These are phyloP conservation scores for Bipolaris bicolor DNA, from an alignment of 2,329 filamentous ascomycete species.

Conservation along the genomic window DNA sequence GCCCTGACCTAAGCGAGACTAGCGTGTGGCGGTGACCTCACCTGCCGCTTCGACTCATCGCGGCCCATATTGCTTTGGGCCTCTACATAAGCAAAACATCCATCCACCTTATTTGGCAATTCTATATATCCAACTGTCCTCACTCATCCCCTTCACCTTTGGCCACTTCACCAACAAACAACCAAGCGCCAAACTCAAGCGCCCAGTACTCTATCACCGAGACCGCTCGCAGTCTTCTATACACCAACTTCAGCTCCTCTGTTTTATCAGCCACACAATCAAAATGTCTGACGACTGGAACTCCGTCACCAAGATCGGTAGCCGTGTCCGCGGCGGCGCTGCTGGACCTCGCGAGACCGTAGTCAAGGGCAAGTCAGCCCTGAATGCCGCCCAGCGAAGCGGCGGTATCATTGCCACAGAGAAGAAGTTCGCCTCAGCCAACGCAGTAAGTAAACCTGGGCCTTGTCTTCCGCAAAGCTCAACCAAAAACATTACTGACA, in stretches of 20 bases:
- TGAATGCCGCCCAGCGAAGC: slow-evolving; percentile 87
- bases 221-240: slow-evolving; percentile 16
- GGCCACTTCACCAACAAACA: slow-evolving; percentile 17
- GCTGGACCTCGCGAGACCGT: slow-evolving; percentile 79
- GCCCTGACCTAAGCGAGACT: slow-evolving; percentile 20
- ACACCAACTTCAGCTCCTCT: slow-evolving; percentile 14
- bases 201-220: slow-evolving; percentile 19
- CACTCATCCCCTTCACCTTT: background rate
- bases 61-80: slow-evolving; percentile 17
- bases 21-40: slow-evolving; percentile 32
- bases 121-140: slow-evolving; percentile 9
- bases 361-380: slow-evolving; percentile 78
- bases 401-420: slow-evolving; percentile 82
- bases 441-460: slow-evolving; percentile 67
- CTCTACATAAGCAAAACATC: slow-evolving; percentile 21
- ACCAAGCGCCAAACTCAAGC: slow-evolving; percentile 16
- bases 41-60: slow-evolving; percentile 27
- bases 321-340: slow-evolving; percentile 75
- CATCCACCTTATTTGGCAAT: slow-evolving; percentile 5
- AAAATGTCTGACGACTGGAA: slow-evolving; percentile 84
- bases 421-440: slow-evolving; percentile 85
- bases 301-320: slow-evolving; percentile 88
- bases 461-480: slow-evolving; percentile 1
- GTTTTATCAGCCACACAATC: slow-evolving; percentile 10
- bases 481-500: slow-evolving; percentile 16